These are phyloP conservation scores for Globisporangium alternatum DNA, from an alignment of 352 stramenopile species.

Conservation along the genomic window DNA sequence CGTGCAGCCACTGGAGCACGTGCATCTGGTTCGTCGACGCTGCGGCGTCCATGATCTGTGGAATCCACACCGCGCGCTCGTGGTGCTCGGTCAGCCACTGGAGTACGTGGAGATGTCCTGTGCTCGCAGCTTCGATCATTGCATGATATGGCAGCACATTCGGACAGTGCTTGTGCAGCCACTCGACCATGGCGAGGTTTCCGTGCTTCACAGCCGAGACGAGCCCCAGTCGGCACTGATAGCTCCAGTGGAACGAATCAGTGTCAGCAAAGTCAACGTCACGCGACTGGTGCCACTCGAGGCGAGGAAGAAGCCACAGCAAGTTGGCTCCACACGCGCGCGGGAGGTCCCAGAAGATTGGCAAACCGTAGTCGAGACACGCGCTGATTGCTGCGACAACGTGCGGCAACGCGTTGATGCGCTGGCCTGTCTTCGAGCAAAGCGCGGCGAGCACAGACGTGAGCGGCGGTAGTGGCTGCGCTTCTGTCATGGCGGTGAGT, in stretches of 20 bases:
- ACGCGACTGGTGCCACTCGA: neutral
- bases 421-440: neutral
- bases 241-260: neutral
- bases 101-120: neutral
- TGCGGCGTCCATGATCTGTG: neutral
- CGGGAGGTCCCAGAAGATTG: neutral
- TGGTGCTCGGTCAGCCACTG: neutral
- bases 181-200: neutral
- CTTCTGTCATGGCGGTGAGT: neutral
- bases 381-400: neutral
- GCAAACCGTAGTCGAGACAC: neutral
- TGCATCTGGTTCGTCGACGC: neutral
- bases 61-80: neutral
- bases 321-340: conserved; percentile 2
- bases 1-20: neutral
- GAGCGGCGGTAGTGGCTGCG: neutral
- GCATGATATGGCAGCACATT: neutral
- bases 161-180: neutral
- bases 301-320: neutral
- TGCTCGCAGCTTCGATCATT: neutral
- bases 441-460: neutral
- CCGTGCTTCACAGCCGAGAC: neutral
- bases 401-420: neutral
- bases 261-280: neutral
- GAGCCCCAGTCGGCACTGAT: neutral